Evolutionary conservation across 805 yeast genomes (phyloP), one percentile per base, ranked within the genome.

Genomic region (Yamadazyma laniorum): DNA sequence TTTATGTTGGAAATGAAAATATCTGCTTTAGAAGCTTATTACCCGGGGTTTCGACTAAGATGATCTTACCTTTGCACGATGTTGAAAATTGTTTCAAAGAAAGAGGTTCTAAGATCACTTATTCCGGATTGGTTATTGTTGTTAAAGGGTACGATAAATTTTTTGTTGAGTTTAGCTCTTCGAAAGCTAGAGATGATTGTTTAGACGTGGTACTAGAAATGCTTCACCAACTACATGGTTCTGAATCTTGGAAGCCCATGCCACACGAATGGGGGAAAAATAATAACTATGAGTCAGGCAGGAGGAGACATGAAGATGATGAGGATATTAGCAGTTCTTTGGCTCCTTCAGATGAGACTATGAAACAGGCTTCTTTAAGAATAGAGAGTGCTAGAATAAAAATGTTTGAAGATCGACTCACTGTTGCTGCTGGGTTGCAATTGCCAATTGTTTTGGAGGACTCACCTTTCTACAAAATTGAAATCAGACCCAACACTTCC

Each of bases 21-120:
- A 55, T 91, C n/a, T 90, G 95, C 46, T 91, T 85, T 61, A 68
- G 93, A 43, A 82, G 95, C 25, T 65, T 87, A 25, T 52, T 87
- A 3, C 95, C 95, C 0, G 93, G 95, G 0, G 71, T 84, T 0
- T 74, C 76, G 25, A 84, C 95, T 1, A 77, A 77, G 40, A 86
- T 91, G 95, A 77, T 89, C 5, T 59, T 91, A 6, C 98, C 98
- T 0, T 62, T 85, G 27, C 52, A 53, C 4, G 95, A 87, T 50
- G 65, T 91, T 18, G 95, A 85, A 47, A 78, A 73, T 32, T 81
- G 85, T 37, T 72, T 74, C 36, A 76, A 73, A 43, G 89, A 82
- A 48, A 77, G 74, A 33, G 89, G 91, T 0, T 75, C 79, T 45
- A 67, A 84, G 46, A 76, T 87, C 51, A 68, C 76, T 0, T 85